These are phyloP conservation scores for Chenopodium formosanum DNA, from an alignment of 148 eudicot genomes.

Conservation along the genomic window DNA sequence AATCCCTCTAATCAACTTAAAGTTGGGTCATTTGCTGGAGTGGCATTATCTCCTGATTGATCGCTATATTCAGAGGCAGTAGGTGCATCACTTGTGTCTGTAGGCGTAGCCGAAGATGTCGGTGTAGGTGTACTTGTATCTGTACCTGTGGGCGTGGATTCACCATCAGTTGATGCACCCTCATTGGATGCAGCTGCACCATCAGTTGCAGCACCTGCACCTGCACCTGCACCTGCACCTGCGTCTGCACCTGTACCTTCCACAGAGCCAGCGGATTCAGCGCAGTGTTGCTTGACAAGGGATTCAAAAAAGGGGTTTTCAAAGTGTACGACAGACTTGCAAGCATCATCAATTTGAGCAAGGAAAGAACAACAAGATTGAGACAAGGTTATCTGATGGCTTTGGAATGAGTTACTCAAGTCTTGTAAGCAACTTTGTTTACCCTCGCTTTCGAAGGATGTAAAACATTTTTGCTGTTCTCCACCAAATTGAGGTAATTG, in stretches of 20 bases:
- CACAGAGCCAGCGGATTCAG: background rate
- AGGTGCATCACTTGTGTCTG: background rate
- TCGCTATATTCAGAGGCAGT: background rate
- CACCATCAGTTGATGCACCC: no score
- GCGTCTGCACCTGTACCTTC: no score
- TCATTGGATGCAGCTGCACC: no score
- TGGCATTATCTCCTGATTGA: background rate
- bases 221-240: no score
- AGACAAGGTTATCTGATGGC: background rate
- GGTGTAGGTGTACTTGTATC: no score
- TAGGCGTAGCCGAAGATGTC: no score
- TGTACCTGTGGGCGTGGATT: no score
- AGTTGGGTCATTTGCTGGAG: no score
- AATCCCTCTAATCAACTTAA: no score
- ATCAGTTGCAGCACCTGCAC: no score
- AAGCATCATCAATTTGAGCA: background rate
- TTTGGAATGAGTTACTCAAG: constrained; percentile 7
- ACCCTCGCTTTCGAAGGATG: constrained; percentile 4
- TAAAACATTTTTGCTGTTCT: constrained; percentile 1
- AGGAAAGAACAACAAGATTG: constrained; percentile 17
- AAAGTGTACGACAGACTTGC: background rate
- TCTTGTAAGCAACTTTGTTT: constrained; percentile 8
- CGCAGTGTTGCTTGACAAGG: background rate
- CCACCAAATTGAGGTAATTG: background rate
- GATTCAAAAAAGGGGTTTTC: background rate